Conservation (phyloP, 2,329 filamentous ascomycete genomes). For the Botrytis squamosa region DNA sequence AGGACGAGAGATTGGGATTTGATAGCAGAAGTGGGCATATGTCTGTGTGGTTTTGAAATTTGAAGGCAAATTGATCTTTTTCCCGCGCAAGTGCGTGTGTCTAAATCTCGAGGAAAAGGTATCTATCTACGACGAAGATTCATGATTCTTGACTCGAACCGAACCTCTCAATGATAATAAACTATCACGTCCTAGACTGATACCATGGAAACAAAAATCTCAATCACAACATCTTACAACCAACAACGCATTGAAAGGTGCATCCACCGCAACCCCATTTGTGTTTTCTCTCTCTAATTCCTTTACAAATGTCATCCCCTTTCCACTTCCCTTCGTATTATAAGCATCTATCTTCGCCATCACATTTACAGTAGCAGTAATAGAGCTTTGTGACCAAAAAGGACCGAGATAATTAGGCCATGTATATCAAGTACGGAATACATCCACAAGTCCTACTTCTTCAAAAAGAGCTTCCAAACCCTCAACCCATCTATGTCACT, state of each 20-base stretch:
- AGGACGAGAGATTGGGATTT: not conserved
- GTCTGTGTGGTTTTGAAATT: not conserved
- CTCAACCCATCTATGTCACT: not conserved
- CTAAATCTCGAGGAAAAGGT: not conserved
- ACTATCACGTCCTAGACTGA: not conserved
- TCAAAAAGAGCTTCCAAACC: not conserved
- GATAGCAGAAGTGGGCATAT: not conserved
- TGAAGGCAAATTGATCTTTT: not conserved
- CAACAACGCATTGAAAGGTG: not conserved
- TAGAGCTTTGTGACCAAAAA: not conserved
- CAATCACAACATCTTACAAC: not conserved
- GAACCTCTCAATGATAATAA: not conserved
- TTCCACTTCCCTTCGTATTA: not conserved
- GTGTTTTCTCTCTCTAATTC: not conserved
- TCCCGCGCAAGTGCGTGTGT: not conserved
- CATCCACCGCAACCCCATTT: not conserved
- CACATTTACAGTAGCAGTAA: not conserved
- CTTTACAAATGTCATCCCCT: not conserved
- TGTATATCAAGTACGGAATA: not conserved
- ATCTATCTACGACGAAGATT: not conserved
- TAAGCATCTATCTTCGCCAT: not conserved
- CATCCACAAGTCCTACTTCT: not conserved
- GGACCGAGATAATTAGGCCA: not conserved
- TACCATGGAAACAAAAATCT: not conserved
- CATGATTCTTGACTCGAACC: not conserved